Conservation (phyloP, 371 early-diverging fungal genomes). For the Mortierella sp. region DNA sequence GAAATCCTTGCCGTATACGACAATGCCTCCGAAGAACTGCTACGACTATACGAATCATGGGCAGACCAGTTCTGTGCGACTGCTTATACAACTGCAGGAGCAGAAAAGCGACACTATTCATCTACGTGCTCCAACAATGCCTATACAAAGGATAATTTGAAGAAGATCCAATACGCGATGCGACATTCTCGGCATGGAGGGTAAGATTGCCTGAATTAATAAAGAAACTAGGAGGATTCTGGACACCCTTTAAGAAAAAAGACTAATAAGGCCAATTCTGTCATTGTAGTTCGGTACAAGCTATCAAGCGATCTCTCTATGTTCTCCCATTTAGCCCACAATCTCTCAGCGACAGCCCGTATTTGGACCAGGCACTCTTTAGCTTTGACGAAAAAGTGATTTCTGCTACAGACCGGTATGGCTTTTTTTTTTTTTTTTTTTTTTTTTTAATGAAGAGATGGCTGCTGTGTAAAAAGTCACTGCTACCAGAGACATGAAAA, state of each 20-base stretch:
- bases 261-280: not conserved
- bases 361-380: constrained; percentile 66
- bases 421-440: not conserved
- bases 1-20: constrained; percentile 66
- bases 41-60: constrained; percentile 56
- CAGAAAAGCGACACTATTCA: constrained; percentile 47
- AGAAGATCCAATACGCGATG: constrained; percentile 61
- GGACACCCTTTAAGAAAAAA: too few species aligned
- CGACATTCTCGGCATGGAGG: constrained; percentile 74
- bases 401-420: constrained; percentile 62
- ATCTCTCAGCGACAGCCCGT: constrained; percentile 64
- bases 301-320: constrained; percentile 62
- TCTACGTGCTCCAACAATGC: constrained; percentile 62
- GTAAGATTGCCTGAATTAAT: constrained; percentile 44
- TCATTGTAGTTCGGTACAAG: constrained; percentile 55
- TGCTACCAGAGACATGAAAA: not conserved
- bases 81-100: constrained; percentile 52
- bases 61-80: constrained; percentile 57
- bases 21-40: constrained; percentile 63
- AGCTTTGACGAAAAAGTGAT: constrained; percentile 71
- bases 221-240: too few species aligned
- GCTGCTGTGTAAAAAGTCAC: not conserved
- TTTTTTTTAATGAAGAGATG: too few species aligned
- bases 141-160: constrained; percentile 60
- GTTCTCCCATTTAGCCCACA: constrained; percentile 68